Percentiles rank a stretch among this genome's conserved stretches.
Conservation (phyloP, 768 basidiomycete genomes). For the Solioccasus polychromus region DNA sequence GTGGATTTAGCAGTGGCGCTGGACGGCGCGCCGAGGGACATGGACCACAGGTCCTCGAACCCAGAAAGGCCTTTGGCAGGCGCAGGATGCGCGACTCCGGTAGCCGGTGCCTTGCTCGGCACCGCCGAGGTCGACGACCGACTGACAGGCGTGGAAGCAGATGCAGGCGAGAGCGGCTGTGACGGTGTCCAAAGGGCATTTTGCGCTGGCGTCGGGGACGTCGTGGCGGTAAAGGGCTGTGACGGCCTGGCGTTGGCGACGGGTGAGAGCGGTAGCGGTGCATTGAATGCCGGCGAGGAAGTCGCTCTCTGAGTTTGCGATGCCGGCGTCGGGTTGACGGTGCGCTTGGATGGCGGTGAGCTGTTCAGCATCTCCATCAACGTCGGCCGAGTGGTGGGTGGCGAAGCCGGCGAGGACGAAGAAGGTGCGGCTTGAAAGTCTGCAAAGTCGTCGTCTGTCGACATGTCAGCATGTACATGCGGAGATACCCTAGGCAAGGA, state of each 20-base stretch:
- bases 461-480: slow-evolving; percentile 8
- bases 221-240: slow-evolving; percentile 13
- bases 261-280: slow-evolving; percentile 26
- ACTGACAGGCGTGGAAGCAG: slow-evolving; percentile 11
- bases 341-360: slow-evolving; percentile 24
- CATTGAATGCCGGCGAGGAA: slow-evolving; percentile 26
- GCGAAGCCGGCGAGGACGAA: slow-evolving; percentile 33
- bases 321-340: slow-evolving; percentile 6
- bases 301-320: slow-evolving; percentile 14
- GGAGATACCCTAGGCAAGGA: background rate
- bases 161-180: slow-evolving; percentile 27
- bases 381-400: slow-evolving; percentile 34
- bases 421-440: slow-evolving; percentile 79
- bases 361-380: slow-evolving; percentile 50
- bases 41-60: slow-evolving; percentile 89
- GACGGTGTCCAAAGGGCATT: slow-evolving; percentile 23
- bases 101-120: slow-evolving; percentile 15
- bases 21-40: slow-evolving; percentile 60
- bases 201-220: slow-evolving; percentile 19
- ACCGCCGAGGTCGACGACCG: slow-evolving; percentile 7
- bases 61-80: slow-evolving; percentile 44
- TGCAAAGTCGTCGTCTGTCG: slow-evolving; percentile 75
- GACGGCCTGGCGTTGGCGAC: slow-evolving; percentile 22
- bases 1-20: slow-evolving; percentile 34
- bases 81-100: slow-evolving; percentile 23